Conservation (phyloP, 2,329 filamentous ascomycete genomes). For the Aspergillus viridinutans region DNA sequence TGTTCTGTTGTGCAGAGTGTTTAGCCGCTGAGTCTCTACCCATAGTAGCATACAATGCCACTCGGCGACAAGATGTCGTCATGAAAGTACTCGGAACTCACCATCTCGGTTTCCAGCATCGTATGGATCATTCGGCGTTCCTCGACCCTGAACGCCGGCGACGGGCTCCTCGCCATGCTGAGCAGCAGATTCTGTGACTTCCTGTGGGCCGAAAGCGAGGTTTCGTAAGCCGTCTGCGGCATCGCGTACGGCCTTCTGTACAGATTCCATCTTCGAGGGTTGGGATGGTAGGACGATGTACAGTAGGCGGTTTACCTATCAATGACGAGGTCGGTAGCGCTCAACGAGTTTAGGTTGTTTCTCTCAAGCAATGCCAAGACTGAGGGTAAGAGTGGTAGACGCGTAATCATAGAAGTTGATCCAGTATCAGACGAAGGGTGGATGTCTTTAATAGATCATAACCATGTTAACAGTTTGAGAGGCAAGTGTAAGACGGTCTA, state of each 20-base stretch:
- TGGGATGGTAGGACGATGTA: not conserved
- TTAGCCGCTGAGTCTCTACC: not conserved
- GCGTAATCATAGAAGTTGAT: not conserved
- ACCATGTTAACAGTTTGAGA: not conserved
- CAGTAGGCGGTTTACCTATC: not conserved
- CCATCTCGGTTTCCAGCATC: constrained; percentile 72
- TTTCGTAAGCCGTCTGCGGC: not conserved
- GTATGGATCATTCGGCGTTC: constrained; percentile 66
- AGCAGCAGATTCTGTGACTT: constrained; percentile 2
- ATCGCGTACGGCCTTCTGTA: not conserved
- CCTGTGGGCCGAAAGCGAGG: not conserved
- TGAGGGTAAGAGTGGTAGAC: constrained; percentile 2
- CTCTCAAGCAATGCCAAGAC: not conserved
- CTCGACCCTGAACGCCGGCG: constrained; percentile 65
- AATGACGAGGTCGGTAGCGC: not conserved
- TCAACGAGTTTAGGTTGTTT: not conserved
- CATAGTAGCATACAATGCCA: not conserved
- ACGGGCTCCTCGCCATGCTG: constrained; percentile 60
- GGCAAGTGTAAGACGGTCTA: not conserved
- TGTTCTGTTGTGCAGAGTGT: constrained; percentile 18
- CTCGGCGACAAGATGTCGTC: not conserved
- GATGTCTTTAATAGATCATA: not conserved
- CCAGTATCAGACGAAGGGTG: not conserved
- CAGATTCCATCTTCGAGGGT: not conserved
- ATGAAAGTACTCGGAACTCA: constrained; percentile 26